A percentile compares a stretch with the other conserved stretches of the same genome.
These are phyloP conservation scores for Botrytis medusae DNA, from an alignment of 2,329 filamentous ascomycete species.

Conservation along the genomic window DNA sequence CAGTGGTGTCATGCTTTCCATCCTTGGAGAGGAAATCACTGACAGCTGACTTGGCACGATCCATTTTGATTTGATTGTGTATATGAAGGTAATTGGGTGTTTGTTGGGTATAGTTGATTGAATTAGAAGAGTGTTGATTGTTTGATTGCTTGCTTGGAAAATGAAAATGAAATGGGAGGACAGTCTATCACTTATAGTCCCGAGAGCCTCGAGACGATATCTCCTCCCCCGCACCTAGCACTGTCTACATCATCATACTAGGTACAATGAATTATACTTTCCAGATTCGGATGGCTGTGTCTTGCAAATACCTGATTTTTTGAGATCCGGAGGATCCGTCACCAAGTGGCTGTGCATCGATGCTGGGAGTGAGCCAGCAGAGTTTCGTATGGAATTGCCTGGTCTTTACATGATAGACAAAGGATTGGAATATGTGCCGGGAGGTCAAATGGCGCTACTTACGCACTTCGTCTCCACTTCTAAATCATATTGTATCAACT, in stretches of 20 bases:
- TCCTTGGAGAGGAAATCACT: conserved; percentile 59
- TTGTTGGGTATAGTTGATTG: conserved; percentile 8
- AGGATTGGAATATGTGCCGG: neutral
- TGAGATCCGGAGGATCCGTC: neutral
- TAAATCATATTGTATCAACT: neutral
- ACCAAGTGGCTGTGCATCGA: conserved; percentile 16
- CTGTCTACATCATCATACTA: conserved; percentile 8
- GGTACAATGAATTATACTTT: neutral
- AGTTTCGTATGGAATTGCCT: neutral
- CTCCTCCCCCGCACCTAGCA: neutral
- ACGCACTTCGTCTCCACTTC: neutral
- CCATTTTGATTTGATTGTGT: conserved; percentile 47
- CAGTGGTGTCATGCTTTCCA: conserved; percentile 68
- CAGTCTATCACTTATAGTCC: conserved; percentile 3
- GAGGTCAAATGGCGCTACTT: neutral
- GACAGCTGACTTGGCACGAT: conserved; percentile 64
- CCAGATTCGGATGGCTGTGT: neutral
- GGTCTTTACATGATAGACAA: neutral
- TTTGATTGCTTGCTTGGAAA: neutral
- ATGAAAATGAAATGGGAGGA: conserved; percentile 16
- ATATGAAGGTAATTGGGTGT: neutral
- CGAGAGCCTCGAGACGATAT: neutral
- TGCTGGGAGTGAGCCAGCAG: neutral
- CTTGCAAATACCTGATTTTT: neutral
- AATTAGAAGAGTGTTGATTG: neutral